Evolutionary conservation across 2,329 filamentous ascomycete species (phyloP).

Genomic region (Trichoderma pleuroti): DNA sequence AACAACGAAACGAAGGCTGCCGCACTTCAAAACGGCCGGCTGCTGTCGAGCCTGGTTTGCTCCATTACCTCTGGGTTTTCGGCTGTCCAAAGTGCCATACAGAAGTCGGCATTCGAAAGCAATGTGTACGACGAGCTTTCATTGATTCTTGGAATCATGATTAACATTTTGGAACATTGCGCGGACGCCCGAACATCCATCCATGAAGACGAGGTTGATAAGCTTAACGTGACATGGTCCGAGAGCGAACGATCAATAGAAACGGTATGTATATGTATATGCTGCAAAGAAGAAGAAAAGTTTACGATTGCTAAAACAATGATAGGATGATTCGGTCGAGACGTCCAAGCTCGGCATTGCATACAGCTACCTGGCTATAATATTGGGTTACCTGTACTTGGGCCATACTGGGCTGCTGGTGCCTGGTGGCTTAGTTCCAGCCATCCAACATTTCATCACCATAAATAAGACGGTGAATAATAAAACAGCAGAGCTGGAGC

Average conservation of each 20-base stretch:
- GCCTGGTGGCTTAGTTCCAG: constrained; percentile 19
- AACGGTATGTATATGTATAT: constrained; percentile 52
- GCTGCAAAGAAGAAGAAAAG: neutral
- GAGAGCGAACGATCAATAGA: constrained; percentile 61
- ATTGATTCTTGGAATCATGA: constrained; percentile 75
- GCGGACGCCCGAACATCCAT: constrained; percentile 43
- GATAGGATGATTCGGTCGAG: constrained; percentile 64
- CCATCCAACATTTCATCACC: constrained; percentile 11
- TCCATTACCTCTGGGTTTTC: constrained; percentile 52
- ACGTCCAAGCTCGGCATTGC: constrained; percentile 78
- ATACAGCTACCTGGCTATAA: constrained; percentile 79
- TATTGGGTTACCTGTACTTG: constrained; percentile 78
- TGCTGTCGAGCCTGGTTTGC: constrained; percentile 48
- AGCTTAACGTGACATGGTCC: constrained; percentile 63
- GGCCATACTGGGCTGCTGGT: neutral
- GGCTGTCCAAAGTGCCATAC: constrained; percentile 45
- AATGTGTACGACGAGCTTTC: constrained; percentile 66
- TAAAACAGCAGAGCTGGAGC: constrained; percentile 6
- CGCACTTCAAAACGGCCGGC: constrained; percentile 60
- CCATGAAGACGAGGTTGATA: constrained; percentile 45
- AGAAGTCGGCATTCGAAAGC: constrained; percentile 46
- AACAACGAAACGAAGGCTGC: constrained; percentile 75
- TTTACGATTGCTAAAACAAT: neutral
- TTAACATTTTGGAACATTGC: constrained; percentile 83
- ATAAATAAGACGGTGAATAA: constrained; percentile 2